These are phyloP conservation scores for Irpex rosettiformis DNA, from an alignment of 1,284 basidiomycete species.

Conservation along the genomic window DNA sequence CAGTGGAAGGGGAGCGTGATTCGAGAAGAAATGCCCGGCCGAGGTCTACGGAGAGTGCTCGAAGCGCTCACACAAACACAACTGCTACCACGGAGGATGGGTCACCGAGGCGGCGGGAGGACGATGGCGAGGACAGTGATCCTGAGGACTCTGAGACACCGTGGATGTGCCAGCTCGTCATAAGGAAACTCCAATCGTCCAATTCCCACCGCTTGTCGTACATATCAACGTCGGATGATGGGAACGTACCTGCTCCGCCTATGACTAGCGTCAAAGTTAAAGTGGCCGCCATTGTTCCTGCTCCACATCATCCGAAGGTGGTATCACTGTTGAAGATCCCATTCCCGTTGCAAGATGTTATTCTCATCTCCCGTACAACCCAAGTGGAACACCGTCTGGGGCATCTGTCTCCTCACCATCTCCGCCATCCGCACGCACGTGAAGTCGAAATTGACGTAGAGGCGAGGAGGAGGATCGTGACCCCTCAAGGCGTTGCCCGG, in stretches of 20 bases:
- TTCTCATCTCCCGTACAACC: neutral
- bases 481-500: constrained; percentile 39
- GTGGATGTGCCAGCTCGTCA: constrained; percentile 81
- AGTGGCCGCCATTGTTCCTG: constrained; percentile 82
- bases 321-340: constrained; percentile 90
- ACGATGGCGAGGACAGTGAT: constrained; percentile 73
- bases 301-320: constrained; percentile 95
- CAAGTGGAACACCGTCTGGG: neutral
- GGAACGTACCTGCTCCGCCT: constrained; percentile 4
- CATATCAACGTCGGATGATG: constrained; percentile 6
- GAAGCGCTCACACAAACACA: constrained; percentile 9
- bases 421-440: neutral
- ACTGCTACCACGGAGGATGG: constrained; percentile 15
- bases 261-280: constrained; percentile 39
- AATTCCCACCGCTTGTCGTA: neutral
- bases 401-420: neutral
- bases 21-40: neutral
- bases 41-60: constrained; percentile 15
- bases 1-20: neutral
- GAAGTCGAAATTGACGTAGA: constrained; percentile 44
- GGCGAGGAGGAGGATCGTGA: constrained; percentile 48
- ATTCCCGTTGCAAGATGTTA: constrained; percentile 75
- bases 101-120: constrained; percentile 24
- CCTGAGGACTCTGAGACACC: constrained; percentile 95
- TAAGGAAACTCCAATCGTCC: constrained; percentile 30